Evolutionary conservation across 1,284 basidiomycete genomes (phyloP).

Genomic region (Butyriboletus appendiculatus): DNA sequence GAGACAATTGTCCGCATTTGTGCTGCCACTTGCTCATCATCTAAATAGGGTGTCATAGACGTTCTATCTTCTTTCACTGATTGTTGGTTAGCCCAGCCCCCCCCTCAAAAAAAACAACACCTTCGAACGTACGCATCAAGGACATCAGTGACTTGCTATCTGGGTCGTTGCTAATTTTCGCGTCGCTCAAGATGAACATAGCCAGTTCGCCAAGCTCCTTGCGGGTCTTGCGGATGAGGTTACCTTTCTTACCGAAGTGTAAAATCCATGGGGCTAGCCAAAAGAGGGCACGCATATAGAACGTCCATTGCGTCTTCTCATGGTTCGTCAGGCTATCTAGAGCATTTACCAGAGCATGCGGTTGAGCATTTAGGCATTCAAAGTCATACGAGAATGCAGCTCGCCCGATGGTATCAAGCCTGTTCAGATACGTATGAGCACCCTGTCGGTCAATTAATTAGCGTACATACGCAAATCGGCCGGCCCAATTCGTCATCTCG

Average conservation of each 20-base stretch:
- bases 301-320: conserved; percentile 54
- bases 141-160: conserved; percentile 50
- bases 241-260: conserved; percentile 55
- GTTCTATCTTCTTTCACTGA: conserved; percentile 45
- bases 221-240: conserved; percentile 53
- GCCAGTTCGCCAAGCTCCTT: conserved; percentile 51
- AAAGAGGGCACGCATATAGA: conserved; percentile 63
- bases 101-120: background rate
- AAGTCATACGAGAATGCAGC: conserved; percentile 62
- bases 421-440: conserved; percentile 26
- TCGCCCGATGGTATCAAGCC: conserved; percentile 54
- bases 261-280: conserved; percentile 58
- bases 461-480: conserved; percentile 52
- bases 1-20: conserved; percentile 63
- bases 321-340: conserved; percentile 59
- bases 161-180: conserved; percentile 43
- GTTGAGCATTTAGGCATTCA: conserved; percentile 46
- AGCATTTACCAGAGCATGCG: conserved; percentile 47
- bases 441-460: background rate
- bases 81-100: conserved; percentile 4
- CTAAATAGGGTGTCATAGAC: conserved; percentile 37
- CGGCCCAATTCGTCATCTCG: conserved; percentile 58
- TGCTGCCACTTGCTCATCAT: conserved; percentile 51
- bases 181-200: conserved; percentile 51
- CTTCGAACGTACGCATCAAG: conserved; percentile 45